Percentiles rank a stretch among this genome's conserved stretches.
phyloP scores from a whole-genome alignment of 768 basidiomycete genomes.

The Russula vinacea region DNA sequence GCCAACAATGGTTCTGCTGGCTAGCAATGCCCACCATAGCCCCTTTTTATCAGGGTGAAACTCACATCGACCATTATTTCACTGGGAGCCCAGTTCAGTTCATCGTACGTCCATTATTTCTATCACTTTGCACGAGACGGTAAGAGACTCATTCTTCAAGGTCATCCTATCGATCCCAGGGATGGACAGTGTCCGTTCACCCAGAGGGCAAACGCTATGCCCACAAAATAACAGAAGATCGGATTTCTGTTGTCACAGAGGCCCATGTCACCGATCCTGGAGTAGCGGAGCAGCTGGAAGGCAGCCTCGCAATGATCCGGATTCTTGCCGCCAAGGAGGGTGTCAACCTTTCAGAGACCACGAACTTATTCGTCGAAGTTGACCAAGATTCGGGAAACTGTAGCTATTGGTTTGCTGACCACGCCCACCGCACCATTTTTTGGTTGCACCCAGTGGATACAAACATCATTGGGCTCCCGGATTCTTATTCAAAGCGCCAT shows the following conservation, averaged over 20 bases:
- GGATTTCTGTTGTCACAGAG: slow-evolving; percentile 17
- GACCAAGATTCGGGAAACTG: neutral
- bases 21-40: neutral
- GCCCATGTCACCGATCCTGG: neutral
- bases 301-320: neutral
- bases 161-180: slow-evolving; percentile 10
- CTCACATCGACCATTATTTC: neutral
- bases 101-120: slow-evolving; percentile 3
- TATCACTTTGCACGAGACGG: too few relatives aligned
- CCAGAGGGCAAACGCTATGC: slow-evolving; percentile 22
- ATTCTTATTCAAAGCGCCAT: slow-evolving; percentile 1
- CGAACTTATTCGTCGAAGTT: slow-evolving; percentile 19
- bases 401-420: slow-evolving; percentile 20
- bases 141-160: neutral
- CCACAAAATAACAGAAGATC: neutral
- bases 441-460: slow-evolving; percentile 10
- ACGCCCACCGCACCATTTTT: slow-evolving; percentile 11
- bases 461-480: neutral
- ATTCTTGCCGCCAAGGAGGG: neutral
- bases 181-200: slow-evolving; percentile 9
- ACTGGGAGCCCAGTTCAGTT: neutral
- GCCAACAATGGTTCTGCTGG: neutral
- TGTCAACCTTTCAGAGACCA: neutral
- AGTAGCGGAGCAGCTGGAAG: slow-evolving; percentile 1
- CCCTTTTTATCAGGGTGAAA: slow-evolving; percentile 1